Evolutionary conservation across 129 eudicot genomes (phyloP), one percentile per base, ranked within the genome.

Genomic region (Arctium minus): DNA sequence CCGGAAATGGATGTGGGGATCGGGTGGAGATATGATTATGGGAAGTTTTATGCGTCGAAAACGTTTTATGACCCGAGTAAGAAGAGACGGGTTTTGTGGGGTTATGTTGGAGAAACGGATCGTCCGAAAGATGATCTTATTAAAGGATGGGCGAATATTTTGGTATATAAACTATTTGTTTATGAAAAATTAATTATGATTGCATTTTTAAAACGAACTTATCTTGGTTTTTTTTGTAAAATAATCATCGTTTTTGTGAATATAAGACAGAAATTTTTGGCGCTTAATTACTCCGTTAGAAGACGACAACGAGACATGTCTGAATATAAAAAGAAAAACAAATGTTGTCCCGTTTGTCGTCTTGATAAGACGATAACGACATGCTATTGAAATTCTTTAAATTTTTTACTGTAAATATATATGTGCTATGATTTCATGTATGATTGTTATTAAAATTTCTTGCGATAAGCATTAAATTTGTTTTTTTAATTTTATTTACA

Each of bases 111-210:
- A 29, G 97, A 94, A 80, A 84, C 94, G 15, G 92, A 89, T 80
- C 77, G 79, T 84, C 88, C 70, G 76, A 53, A 8, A 38, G 83
- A 70, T 84, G 96, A 92, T 65, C 29, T 92, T 13, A 3, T 82
- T 17, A 94, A 92, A 85, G 95, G 95, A 31, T 92, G 98, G 98
- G 85, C 98, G 11, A 85, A 92, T 77, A 78, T 92, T 50, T 89
- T 89, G 97, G 98, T 93, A 82, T 4, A 9, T 53, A 81, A 8
- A 36, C 6, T 6, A 38, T 73, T 7, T 29, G 29, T 75, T 46
- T 48, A 15, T 10, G 13, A 50, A 18, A 6, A 76, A 6, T 31
- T 2, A 35, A n/a, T 56, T 37, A 56, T 31, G 17, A 15, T 60
- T 60, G 50, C 2, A 7, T 42, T 42, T 42, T 42, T 42, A 42